Evolutionary conservation across 495 filamentous ascomycete genomes (phyloP).

Genomic region (Articulospora tetracladia): DNA sequence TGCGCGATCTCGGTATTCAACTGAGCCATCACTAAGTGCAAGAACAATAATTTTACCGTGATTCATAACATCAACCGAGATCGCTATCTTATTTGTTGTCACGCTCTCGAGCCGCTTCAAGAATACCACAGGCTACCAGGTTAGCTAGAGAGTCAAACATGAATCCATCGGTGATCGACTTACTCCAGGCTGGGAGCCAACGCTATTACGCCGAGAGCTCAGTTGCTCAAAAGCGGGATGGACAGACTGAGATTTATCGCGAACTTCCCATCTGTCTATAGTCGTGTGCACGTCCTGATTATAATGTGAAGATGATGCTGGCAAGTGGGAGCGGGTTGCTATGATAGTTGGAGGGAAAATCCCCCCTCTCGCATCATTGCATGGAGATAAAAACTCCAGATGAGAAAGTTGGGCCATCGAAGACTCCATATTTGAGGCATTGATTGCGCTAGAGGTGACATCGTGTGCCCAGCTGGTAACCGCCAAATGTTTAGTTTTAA

Average conservation of each 20-base stretch:
- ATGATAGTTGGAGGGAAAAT: constrained; percentile 44
- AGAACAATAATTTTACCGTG: constrained; percentile 65
- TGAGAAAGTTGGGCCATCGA: constrained; percentile 60
- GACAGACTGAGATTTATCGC: constrained; percentile 51
- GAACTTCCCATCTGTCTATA: constrained; percentile 73
- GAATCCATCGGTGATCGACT: not conserved
- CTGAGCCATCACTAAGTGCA: constrained; percentile 68
- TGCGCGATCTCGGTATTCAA: constrained; percentile 71
- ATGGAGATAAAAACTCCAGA: constrained; percentile 62
- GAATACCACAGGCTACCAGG: constrained; percentile 48
- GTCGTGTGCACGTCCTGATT: constrained; percentile 61
- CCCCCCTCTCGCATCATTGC: constrained; percentile 35
- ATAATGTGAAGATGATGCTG: constrained; percentile 44
- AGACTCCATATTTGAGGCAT: constrained; percentile 40
- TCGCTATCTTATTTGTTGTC: constrained; percentile 58
- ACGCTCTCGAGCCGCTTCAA: constrained; percentile 67
- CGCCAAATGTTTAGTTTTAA: constrained; percentile 47
- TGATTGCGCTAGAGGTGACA: constrained; percentile 23
- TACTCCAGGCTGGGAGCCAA: constrained; percentile 12
- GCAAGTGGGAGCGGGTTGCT: not conserved
- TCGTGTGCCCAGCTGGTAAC: constrained; percentile 45
- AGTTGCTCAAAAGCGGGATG: constrained; percentile 75
- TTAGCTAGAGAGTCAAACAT: not conserved
- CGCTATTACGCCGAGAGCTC: constrained; percentile 56
- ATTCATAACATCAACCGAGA: constrained; percentile 62